phyloP scores from a whole-genome alignment of 140 eudicot genomes.

The Senecio squalidus region DNA sequence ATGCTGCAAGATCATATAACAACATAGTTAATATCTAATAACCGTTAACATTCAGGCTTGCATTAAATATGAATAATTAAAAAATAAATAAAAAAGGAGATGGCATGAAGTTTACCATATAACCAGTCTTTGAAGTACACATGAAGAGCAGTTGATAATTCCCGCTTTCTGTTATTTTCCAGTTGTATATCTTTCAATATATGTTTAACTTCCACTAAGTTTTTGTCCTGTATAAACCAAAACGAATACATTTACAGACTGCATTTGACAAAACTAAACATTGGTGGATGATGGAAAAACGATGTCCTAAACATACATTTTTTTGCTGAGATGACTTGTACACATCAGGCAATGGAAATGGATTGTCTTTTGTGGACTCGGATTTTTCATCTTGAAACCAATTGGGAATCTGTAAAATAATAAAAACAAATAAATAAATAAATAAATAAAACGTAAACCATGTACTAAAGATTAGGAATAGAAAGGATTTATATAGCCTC shows the following conservation, averaged over 20 bases:
- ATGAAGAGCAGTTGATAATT: constrained; percentile 76
- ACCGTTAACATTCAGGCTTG: too few species aligned
- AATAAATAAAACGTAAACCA: neutral
- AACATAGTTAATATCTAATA: constrained; percentile 3
- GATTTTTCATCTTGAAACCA: constrained; percentile 69
- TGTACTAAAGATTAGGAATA: neutral
- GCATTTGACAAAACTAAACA: neutral
- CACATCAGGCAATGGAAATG: constrained; percentile 84
- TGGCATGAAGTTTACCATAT: constrained; percentile 50
- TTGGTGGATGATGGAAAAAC: neutral
- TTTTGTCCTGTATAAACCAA: constrained; percentile 44
- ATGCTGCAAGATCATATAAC: constrained; percentile 45
- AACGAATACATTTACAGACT: neutral
- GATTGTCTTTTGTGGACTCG: constrained; percentile 76
- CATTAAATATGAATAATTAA: neutral
- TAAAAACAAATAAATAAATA: neutral
- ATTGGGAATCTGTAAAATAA: constrained; percentile 65
- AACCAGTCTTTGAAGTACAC: constrained; percentile 91
- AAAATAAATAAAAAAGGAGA: neutral
- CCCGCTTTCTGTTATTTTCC: constrained; percentile 80
- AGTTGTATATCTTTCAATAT: constrained; percentile 74
- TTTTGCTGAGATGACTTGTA: constrained; percentile 72
- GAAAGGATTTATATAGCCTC: too few species aligned
- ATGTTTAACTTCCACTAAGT: constrained; percentile 76
- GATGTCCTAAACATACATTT: constrained; percentile 44